phyloP scores from a whole-genome alignment of 73 alveolate species.

The Blepharisma stoltei region DNA sequence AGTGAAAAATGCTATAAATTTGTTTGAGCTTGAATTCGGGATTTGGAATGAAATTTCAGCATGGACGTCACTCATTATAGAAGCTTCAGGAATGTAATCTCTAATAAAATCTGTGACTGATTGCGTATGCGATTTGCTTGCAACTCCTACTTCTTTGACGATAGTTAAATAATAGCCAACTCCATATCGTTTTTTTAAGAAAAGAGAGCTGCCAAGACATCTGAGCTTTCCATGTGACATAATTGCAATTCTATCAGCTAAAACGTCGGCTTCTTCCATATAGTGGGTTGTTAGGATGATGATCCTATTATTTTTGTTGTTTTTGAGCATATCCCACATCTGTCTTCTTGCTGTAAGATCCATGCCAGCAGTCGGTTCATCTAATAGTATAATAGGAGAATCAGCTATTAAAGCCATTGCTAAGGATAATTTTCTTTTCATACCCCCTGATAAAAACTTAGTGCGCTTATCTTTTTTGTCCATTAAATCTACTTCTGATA shows the following conservation, averaged over 20 bases:
- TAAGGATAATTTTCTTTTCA: conserved; percentile 90
- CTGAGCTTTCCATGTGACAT: conserved; percentile 88
- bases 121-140: conserved; percentile 31
- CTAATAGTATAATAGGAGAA: conserved; percentile 82
- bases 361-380: conserved; percentile 98
- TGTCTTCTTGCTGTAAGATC: conserved; percentile 92
- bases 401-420: conserved; percentile 94
- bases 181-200: conserved; percentile 87
- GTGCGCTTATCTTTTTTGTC: conserved; percentile 66
- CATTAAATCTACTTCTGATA: conserved; percentile 66
- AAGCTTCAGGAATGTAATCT: conserved; percentile 32
- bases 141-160: conserved; percentile 48
- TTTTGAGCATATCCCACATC: conserved; percentile 94
- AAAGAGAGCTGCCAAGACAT: conserved; percentile 92
- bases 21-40: conserved; percentile 38
- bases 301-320: conserved; percentile 79
- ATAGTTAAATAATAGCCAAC: conserved; percentile 77
- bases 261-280: conserved; percentile 99
- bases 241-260: conserved; percentile 97
- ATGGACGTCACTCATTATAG: conserved; percentile 38
- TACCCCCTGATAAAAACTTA: conserved; percentile 92
- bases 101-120: conserved; percentile 27
- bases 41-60: conserved; percentile 55
- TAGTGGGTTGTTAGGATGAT: conserved; percentile 94
- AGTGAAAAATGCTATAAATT: conserved; percentile 45